Conservation (phyloP, 768 basidiomycete genomes). For the Macrolepiota albuminosa region DNA sequence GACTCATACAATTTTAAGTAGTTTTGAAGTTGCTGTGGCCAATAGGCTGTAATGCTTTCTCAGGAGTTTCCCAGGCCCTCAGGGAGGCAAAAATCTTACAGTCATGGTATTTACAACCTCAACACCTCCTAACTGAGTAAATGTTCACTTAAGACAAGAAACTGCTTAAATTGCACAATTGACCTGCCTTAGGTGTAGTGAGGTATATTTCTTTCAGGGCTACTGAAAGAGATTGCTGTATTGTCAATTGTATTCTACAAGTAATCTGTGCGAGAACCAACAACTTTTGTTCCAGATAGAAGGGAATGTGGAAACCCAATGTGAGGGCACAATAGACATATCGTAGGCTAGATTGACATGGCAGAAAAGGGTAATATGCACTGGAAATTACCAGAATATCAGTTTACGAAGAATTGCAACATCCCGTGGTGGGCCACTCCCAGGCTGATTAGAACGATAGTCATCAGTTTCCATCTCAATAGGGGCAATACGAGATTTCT, state of each 20-base stretch:
- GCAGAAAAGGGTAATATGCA: background rate
- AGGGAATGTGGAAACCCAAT: background rate
- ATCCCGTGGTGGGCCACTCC: conserved; percentile 30
- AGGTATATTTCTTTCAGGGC: background rate
- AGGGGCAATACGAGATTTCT: conserved; percentile 57
- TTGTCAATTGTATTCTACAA: background rate
- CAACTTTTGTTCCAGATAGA: background rate
- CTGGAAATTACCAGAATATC: conserved; percentile 35
- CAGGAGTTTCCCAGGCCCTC: too few species aligned
- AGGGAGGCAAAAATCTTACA: too few species aligned
- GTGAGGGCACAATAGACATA: background rate
- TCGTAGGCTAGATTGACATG: background rate
- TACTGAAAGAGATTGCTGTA: background rate
- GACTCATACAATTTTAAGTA: too few species aligned
- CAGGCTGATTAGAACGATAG: conserved; percentile 22
- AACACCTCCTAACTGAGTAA: too few species aligned
- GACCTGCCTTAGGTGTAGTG: background rate
- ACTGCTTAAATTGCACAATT: too few species aligned
- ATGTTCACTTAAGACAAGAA: too few species aligned
- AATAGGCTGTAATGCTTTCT: too few species aligned
- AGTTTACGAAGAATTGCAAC: conserved; percentile 45
- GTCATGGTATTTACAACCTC: too few species aligned
- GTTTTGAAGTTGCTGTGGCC: too few species aligned
- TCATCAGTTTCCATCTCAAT: conserved; percentile 43
- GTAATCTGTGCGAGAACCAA: background rate